Conservation (phyloP, 352 stramenopile species). For the Phytophthora cryptogea region DNA sequence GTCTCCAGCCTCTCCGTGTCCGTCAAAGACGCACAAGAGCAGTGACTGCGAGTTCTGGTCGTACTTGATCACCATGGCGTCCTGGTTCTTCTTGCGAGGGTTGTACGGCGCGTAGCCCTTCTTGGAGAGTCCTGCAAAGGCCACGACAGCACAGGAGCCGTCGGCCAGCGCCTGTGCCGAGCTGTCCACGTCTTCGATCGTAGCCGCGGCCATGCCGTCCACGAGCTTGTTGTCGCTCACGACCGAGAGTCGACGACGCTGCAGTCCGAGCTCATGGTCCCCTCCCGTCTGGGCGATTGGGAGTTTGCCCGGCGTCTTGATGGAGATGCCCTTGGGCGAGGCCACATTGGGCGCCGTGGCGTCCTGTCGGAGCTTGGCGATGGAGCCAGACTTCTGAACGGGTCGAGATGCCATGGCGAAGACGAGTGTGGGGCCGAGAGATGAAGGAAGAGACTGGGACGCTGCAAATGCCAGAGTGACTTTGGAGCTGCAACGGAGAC, state of each 20-base stretch:
- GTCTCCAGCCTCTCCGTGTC: constrained; percentile 96
- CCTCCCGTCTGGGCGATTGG: constrained; percentile 36
- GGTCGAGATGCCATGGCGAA: constrained; percentile 46
- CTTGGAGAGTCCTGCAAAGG: constrained; percentile 83
- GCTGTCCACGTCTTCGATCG: constrained; percentile 65
- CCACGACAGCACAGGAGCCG: constrained; percentile 55
- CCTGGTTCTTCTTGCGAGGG: constrained; percentile 98
- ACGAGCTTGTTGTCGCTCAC: constrained; percentile 87
- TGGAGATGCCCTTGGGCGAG: constrained; percentile 82
- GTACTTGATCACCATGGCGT: constrained; percentile 95
- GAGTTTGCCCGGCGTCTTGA: constrained; percentile 63
- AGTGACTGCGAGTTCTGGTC: constrained; percentile 91
- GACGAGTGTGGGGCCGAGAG: constrained; percentile 1
- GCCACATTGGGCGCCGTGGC: constrained; percentile 66
- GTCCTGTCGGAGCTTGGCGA: constrained; percentile 65
- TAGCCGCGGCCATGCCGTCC: constrained; percentile 70
- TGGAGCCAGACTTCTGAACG: constrained; percentile 51
- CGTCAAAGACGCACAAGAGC: constrained; percentile 96
- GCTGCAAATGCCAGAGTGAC: constrained; percentile 38
- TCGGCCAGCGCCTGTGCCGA: constrained; percentile 48
- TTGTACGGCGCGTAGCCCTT: constrained; percentile 93
- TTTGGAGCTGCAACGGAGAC: too few species aligned
- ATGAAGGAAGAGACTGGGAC: constrained; percentile 5
- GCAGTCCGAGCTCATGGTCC: constrained; percentile 64
- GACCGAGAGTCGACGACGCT: constrained; percentile 69